Base-by-base conservation (phyloP, 2,329 filamentous ascomycete genomes). In the Mollisiaceae sp. region DNA sequence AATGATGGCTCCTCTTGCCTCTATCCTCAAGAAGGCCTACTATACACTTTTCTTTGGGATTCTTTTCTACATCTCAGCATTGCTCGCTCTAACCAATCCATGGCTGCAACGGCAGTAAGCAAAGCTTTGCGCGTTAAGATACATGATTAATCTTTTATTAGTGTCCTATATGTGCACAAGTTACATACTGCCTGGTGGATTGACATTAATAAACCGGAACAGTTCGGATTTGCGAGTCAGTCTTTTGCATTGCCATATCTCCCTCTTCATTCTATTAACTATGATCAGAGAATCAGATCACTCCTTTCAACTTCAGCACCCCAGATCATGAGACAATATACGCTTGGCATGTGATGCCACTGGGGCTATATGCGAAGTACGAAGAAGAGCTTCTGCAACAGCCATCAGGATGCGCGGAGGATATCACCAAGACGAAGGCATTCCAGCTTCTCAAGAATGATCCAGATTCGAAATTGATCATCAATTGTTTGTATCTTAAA, bases 291-390 rank as follows among this genome's bases (percentile, higher is more conserved):
- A 93, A 93, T 71, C 94, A 98, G 79, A 91, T 97, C 2, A 93
- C 92, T 6, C 91, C 94, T 0, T 97, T 98, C 77, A 88, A 86
- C 57, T 79, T 98, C 43, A 80, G 79, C 4, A 95, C 93, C 0
- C 81, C 87, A 1, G 94, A 97, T 76, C 87, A 88, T 45, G 89
- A 94, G 77, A 87, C 82, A 1, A 80, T 98, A 20, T 96, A 95
- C 75, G 91, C 91, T 32, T 98, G 94, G 94, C 94, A 97, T 75
- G 85, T 98, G 62, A 80, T 97, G 58, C 94, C 94, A 0, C 79
- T 96, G 8, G 87, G 90, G 60, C 81, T 92, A 0, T 97, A 96
- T 76, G 82, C 87, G 8, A 83, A 90, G 70, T 85, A 97, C 72
- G 91, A 96, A 73, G 79, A 82, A 24, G 79, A 81, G 15, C 80